These are phyloP conservation scores for Pinus albicaulis DNA, from an alignment of 75 land plant genomes.

Conservation along the genomic window DNA sequence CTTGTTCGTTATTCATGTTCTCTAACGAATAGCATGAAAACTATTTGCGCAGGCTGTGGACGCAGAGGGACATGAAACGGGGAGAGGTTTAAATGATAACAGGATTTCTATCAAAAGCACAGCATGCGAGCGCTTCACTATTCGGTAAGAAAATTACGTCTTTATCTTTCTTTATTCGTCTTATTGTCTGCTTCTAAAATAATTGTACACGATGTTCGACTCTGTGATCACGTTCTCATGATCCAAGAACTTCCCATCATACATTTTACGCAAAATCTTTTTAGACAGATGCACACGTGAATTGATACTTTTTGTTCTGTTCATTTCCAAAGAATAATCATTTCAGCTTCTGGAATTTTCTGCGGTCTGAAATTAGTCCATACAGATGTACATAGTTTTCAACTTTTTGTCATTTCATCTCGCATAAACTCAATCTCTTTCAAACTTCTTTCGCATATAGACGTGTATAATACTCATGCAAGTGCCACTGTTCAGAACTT, in stretches of 20 bases:
- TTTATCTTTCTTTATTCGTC: not conserved
- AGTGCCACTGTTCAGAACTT: not conserved
- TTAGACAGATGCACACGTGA: not conserved
- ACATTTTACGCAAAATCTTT: not conserved
- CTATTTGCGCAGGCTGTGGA: not conserved
- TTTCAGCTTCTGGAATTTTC: not conserved
- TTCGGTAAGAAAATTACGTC: not conserved
- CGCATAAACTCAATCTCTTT: not conserved
- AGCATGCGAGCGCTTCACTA: not conserved
- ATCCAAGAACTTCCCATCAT: not conserved
- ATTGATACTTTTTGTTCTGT: not conserved
- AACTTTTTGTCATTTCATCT: not conserved
- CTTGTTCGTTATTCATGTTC: not conserved
- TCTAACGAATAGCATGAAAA: no score
- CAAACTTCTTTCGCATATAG: not conserved
- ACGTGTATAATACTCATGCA: not conserved
- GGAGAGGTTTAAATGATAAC: not conserved
- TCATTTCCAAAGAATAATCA: not conserved
- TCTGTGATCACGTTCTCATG: not conserved
- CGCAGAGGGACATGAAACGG: not conserved
- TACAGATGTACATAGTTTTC: not conserved
- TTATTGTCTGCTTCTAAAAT: no score
- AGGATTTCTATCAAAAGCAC: not conserved
- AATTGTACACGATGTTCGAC: no score
- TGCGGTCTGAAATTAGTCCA: not conserved